Conservation (phyloP, 139 green algal genomes). For the Closterium sp. region DNA sequence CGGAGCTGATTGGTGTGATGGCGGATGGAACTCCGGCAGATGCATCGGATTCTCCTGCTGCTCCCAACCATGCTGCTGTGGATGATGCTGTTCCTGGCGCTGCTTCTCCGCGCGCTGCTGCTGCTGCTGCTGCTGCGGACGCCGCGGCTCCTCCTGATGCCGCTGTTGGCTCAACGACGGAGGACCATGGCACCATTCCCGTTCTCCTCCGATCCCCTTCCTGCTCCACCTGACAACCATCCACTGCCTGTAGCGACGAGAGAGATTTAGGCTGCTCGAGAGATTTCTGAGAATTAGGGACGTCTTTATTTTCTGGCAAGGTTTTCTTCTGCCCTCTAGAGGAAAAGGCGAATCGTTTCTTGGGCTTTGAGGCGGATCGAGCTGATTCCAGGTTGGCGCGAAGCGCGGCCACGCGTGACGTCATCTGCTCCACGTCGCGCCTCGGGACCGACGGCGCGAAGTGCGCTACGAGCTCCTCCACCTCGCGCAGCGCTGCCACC, state of each 20-base stretch:
- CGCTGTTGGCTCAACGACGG: not conserved
- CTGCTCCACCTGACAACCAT: no score
- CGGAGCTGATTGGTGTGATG: not conserved
- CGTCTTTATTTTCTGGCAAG: not conserved
- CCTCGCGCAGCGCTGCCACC: not conserved
- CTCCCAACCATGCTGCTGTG: no score
- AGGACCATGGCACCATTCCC: no score
- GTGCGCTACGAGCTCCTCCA: not conserved
- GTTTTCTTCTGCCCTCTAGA: not conserved
- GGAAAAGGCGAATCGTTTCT: not conserved
- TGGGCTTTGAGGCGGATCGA: not conserved
- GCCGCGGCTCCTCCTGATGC: not conserved
- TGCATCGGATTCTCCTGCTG: no score
- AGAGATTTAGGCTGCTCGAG: not conserved
- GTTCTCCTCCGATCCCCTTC: no score
- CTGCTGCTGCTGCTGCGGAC: not conserved
- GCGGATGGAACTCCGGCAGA: no score
- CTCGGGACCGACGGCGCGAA: not conserved
- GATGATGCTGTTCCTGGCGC: not conserved
- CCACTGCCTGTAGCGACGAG: no score
- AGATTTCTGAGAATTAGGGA: not conserved
- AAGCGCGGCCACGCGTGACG: not conserved
- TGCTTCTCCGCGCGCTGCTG: not conserved
- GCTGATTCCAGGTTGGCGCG: not conserved
- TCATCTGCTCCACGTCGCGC: not conserved